Percentiles rank a stretch among this genome's conserved stretches.
Conservation (phyloP, 768 basidiomycete species). For the Termitomyces sp. region DNA sequence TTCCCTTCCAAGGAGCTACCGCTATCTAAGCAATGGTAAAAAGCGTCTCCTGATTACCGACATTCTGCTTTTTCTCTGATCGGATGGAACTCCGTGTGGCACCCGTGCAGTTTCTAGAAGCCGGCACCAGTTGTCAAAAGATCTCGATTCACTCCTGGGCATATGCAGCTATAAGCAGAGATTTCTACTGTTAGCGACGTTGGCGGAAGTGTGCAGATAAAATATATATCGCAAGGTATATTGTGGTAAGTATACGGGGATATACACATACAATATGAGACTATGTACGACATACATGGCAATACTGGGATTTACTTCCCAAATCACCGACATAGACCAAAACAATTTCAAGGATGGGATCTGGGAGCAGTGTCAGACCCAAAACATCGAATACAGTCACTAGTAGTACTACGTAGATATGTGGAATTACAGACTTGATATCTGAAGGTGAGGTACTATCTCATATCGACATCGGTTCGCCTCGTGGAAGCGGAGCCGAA, state of each 20-base stretch:
- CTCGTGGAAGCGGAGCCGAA: not conserved
- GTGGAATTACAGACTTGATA: too few species aligned
- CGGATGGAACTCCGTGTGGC: not conserved
- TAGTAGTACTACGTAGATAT: not conserved
- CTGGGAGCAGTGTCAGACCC: not conserved
- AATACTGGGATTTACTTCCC: not conserved
- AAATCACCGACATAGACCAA: not conserved
- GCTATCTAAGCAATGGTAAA: not conserved
- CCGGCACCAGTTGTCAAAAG: not conserved
- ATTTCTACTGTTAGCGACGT: not conserved
- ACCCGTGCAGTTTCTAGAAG: not conserved
- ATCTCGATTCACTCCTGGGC: not conserved
- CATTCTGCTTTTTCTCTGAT: not conserved
- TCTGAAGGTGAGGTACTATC: too few species aligned
- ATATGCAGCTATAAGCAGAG: not conserved
- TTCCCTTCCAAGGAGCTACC: not conserved
- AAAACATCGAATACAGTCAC: not conserved
- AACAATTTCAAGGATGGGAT: not conserved
- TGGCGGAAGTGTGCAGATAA: not conserved
- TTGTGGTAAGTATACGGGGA: not conserved
- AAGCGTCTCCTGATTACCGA: not conserved
- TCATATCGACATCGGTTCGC: not conserved
- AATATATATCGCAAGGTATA: not conserved
- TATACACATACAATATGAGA: not conserved
- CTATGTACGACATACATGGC: not conserved